These are phyloP conservation scores for Aspergillus ustus DNA, from an alignment of 2,329 filamentous ascomycete species.

Conservation along the genomic window DNA sequence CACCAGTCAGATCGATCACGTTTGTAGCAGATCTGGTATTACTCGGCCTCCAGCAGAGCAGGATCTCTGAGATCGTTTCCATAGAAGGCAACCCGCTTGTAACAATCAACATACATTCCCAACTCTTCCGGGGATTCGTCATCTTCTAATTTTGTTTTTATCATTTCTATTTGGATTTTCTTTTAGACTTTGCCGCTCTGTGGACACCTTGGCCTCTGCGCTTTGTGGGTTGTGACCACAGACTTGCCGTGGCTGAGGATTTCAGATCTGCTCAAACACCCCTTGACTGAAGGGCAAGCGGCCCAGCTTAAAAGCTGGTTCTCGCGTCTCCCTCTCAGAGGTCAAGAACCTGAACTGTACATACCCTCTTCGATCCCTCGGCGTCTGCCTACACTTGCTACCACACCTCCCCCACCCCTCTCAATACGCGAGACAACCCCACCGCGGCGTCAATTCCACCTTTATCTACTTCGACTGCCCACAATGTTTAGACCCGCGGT, in stretches of 20 bases:
- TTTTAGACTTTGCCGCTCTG: slow-evolving; percentile 14
- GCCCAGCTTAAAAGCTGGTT: slow-evolving; percentile 1
- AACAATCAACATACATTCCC: slow-evolving; percentile 12
- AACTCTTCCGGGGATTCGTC: neutral
- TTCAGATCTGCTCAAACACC: slow-evolving; percentile 1
- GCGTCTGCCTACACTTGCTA: neutral
- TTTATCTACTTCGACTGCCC: neutral
- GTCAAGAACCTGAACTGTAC: neutral
- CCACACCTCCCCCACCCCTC: too few species aligned
- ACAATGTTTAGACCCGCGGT: slow-evolving; percentile 37
- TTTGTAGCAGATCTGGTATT: slow-evolving; percentile 11
- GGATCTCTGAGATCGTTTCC: neutral
- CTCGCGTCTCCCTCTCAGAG: neutral
- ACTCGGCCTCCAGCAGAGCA: neutral
- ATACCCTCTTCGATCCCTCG: slow-evolving; percentile 4
- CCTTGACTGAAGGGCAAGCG: slow-evolving; percentile 14
- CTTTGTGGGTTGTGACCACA: slow-evolving; percentile 1
- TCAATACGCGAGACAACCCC: neutral
- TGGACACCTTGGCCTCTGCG: slow-evolving; percentile 6
- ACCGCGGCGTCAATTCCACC: neutral
- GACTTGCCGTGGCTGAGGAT: slow-evolving; percentile 6
- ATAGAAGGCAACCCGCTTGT: slow-evolving; percentile 8
- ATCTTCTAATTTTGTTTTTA: slow-evolving; percentile 5
- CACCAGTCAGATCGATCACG: slow-evolving; percentile 15
- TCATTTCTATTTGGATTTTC: neutral